Conservation (phyloP, 352 stramenopile species). For the Phytophthora pseudosyringae region DNA sequence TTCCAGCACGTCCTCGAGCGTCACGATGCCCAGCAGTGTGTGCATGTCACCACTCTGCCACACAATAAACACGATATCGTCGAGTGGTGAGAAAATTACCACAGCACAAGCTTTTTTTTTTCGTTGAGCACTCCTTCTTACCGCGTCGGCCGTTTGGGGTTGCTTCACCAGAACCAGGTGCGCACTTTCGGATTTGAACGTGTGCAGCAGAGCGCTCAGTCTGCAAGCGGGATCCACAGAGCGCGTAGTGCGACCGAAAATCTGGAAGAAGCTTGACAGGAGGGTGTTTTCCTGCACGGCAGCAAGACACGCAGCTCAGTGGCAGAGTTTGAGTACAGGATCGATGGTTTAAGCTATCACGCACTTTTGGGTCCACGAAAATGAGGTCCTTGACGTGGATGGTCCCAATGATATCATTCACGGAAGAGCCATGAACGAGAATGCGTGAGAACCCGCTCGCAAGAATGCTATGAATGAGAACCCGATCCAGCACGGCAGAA, state of each 20-base stretch:
- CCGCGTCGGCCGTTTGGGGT: constrained; percentile 74
- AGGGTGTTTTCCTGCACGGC: constrained; percentile 59
- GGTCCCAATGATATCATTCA: constrained; percentile 96
- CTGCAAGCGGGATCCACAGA: constrained; percentile 93
- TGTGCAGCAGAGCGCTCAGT: constrained; percentile 93
- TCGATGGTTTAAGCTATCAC: constrained; percentile 6
- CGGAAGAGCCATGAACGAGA: constrained; percentile 83
- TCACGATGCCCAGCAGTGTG: constrained; percentile 97
- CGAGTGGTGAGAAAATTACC: background rate
- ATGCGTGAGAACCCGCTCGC: constrained; percentile 96
- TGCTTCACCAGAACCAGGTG: constrained; percentile 96
- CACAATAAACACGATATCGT: background rate
- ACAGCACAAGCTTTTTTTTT: background rate
- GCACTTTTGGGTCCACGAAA: constrained; percentile 97
- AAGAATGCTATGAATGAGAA: constrained; percentile 96
- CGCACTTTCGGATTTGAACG: constrained; percentile 93
- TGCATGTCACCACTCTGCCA: constrained; percentile 89
- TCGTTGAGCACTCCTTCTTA: constrained; percentile 11
- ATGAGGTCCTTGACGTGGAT: constrained; percentile 99
- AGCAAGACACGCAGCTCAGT: constrained; percentile 7
- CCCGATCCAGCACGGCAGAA: constrained; percentile 60
- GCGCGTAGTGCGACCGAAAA: constrained; percentile 62
- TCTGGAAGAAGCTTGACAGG: constrained; percentile 71
- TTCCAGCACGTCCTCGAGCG: constrained; percentile 98
- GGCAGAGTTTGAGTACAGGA: constrained; percentile 66